A percentile compares a stretch with the other conserved stretches of the same genome.
phyloP scores from a whole-genome alignment of 2,329 filamentous ascomycete genomes.

The Colletotrichum sp. region DNA sequence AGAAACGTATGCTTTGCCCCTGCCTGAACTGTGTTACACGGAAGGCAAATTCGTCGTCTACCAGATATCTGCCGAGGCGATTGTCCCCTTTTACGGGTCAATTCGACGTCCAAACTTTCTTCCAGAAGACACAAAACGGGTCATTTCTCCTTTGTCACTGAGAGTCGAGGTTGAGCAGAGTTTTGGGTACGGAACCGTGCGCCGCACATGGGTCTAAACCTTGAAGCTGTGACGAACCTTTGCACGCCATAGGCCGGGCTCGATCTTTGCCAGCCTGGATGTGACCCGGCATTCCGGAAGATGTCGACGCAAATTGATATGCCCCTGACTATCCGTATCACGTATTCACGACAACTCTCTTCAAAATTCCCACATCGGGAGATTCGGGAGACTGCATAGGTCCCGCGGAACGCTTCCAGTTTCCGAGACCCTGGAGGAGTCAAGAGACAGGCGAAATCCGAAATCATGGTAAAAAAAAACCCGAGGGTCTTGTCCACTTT shows the following conservation, averaged over 20 bases:
- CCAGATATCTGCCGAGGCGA: not conserved
- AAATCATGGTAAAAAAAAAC: not conserved
- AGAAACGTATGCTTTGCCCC: slow-evolving; percentile 21
- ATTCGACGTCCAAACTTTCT: not conserved
- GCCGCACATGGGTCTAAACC: not conserved
- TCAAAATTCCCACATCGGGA: not conserved
- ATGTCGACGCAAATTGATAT: not conserved
- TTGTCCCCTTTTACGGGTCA: not conserved
- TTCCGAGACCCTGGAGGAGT: not conserved
- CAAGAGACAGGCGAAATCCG: not conserved
- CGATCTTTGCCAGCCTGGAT: not conserved
- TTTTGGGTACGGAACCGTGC: not conserved
- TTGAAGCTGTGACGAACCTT: not conserved
- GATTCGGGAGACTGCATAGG: not conserved
- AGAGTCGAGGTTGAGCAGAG: not conserved
- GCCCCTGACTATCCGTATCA: not conserved
- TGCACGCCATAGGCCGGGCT: not conserved
- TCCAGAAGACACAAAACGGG: not conserved
- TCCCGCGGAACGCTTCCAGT: not conserved
- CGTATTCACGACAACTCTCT: not conserved
- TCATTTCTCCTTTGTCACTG: not conserved
- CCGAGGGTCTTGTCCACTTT: not conserved
- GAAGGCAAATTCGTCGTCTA: not conserved
- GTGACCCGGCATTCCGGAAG: not conserved
- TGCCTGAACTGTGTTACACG: not conserved